Evolutionary conservation across 306 rosid species (phyloP), one percentile per base, ranked within the genome.

Genomic region (Cucurbita ficifolia): DNA sequence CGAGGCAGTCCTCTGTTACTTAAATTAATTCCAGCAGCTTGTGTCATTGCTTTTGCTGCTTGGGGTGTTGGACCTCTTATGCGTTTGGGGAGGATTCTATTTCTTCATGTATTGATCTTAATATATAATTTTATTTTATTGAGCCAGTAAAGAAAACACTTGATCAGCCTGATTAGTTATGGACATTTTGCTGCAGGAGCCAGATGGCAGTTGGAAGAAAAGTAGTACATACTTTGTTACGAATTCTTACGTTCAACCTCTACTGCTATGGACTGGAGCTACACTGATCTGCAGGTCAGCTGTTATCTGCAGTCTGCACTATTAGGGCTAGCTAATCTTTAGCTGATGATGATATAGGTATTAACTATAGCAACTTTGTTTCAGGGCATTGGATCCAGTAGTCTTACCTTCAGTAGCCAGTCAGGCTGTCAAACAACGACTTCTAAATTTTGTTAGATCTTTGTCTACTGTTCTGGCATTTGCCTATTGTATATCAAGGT

Each of bases 401-500:
- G 87, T 86, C 81, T 81, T 95, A 74, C 85, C 92, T 45, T 89
- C 97, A 48, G 86, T 80, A 77, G 84, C 88, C 59, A 85, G 96
- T 86, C 99, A 95, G 79, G 91, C 62, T 42, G 95, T 95, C 69
- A 95, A 95, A 84, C 96, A 84, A 74, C 83, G 99, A 73, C 83
- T 91, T 75, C 76, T 95, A 75, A 87, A 83, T 81, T 94, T 95
- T 85, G 82, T 83, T 77, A 86, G 80, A 76, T 86, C 97, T 42
- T 77, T 95, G 77, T 91, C 99, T 0, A 95, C 97, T 2, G 97
- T 95, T 81, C 86, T 95, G 52, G 90, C 97, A 62, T 89, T 91
- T 81, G 90, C 97, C 22, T 89, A 84, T 74, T 91, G 96, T 84
- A 81, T 88, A 75, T 89, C 96, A 83, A 85, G 99, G 99, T 94